A percentile compares a stretch with the other conserved stretches of the same genome.
phyloP scores from a whole-genome alignment of 495 filamentous ascomycete species.

The Sordaria brevicollis region DNA sequence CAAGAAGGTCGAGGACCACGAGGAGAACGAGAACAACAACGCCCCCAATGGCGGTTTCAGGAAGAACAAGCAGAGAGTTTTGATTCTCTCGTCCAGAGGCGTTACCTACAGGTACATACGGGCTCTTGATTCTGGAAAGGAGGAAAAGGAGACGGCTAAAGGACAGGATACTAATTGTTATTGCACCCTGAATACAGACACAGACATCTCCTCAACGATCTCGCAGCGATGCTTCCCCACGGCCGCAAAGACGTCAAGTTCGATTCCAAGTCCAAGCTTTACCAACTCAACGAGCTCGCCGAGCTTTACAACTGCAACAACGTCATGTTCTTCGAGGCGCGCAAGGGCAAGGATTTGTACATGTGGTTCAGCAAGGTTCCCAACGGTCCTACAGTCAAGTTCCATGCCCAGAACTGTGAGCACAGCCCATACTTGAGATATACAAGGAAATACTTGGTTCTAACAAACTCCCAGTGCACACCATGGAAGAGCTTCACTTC shows the following conservation, averaged over 20 bases:
- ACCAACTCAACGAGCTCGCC: slow-evolving; percentile 89
- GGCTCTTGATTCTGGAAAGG: background rate
- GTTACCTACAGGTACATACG: slow-evolving; percentile 69
- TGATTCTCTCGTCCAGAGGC: slow-evolving; percentile 82
- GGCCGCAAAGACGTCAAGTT: slow-evolving; percentile 90
- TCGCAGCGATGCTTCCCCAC: slow-evolving; percentile 83
- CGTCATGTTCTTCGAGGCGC: slow-evolving; percentile 90
- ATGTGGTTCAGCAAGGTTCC: slow-evolving; percentile 89
- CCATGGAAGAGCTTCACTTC: slow-evolving; percentile 93
- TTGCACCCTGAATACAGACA: slow-evolving; percentile 44
- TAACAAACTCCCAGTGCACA: slow-evolving; percentile 51
- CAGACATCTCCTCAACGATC: slow-evolving; percentile 84
- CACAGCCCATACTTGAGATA: background rate
- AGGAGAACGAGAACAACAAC: slow-evolving; percentile 20
- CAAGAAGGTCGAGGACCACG: slow-evolving; percentile 20
- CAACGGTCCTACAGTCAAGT: slow-evolving; percentile 89
- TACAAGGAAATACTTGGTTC: background rate
- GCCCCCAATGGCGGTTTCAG: slow-evolving; percentile 32
- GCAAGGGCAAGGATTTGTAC: slow-evolving; percentile 91
- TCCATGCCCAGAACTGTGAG: slow-evolving; percentile 59
- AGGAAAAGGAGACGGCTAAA: background rate
- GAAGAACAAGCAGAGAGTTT: slow-evolving; percentile 64
- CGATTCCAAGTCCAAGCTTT: slow-evolving; percentile 89
- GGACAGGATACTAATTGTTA: background rate
- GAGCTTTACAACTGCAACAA: slow-evolving; percentile 99